Conservation (phyloP, 2,329 filamentous ascomycete species). For the Phaeophleospora eucalypticola region DNA sequence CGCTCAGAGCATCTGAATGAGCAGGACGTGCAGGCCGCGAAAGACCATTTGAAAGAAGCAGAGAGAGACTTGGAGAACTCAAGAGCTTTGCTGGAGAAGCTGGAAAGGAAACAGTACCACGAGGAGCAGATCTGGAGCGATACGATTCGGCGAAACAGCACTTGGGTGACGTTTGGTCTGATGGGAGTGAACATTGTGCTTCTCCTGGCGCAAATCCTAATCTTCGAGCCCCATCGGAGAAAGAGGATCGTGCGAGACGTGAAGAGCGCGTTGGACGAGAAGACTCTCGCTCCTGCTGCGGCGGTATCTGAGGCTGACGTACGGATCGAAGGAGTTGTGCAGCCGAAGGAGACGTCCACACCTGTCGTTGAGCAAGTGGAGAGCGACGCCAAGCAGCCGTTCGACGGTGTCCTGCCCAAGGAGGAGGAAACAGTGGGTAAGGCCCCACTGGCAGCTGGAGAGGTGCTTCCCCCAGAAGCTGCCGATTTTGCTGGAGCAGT, state of each 20-base stretch:
- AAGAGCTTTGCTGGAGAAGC: slow-evolving; percentile 68
- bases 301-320: slow-evolving; percentile 19
- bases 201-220: slow-evolving; percentile 66
- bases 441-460: slow-evolving; percentile 17
- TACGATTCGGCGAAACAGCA: slow-evolving; percentile 91
- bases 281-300: slow-evolving; percentile 43
- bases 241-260: slow-evolving; percentile 75
- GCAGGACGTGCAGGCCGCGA: slow-evolving; percentile 69
- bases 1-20: slow-evolving; percentile 91
- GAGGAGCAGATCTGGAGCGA: slow-evolving; percentile 99
- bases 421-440: slow-evolving; percentile 7
- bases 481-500: slow-evolving; percentile 15
- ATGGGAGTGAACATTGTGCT: slow-evolving; percentile 96
- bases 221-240: slow-evolving; percentile 85
- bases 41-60: slow-evolving; percentile 66
- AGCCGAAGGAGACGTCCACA: slow-evolving; percentile 16
- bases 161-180: slow-evolving; percentile 96
- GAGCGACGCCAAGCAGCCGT: neutral
- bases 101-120: slow-evolving; percentile 88
- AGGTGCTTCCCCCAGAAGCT: slow-evolving; percentile 24
- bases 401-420: neutral
- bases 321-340: slow-evolving; percentile 7
- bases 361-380: slow-evolving; percentile 16
- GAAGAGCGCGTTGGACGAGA: slow-evolving; percentile 64
- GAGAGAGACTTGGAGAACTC: slow-evolving; percentile 79